These are phyloP conservation scores for Erythrophleum fordii DNA, from an alignment of 306 rosid species.

Conservation along the genomic window DNA sequence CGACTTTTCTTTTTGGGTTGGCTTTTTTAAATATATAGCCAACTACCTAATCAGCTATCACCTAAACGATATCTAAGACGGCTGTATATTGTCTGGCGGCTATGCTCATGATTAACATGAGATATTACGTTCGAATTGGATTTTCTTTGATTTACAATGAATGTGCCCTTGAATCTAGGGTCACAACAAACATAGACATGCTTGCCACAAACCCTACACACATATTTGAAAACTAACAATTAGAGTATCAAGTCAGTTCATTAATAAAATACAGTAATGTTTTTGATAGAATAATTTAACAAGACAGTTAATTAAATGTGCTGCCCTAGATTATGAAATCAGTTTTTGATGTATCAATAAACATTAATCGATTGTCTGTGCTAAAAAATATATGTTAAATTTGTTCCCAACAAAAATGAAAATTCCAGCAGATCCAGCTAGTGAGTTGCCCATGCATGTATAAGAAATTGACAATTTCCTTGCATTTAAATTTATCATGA, in stretches of 20 bases:
- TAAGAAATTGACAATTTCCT: no score
- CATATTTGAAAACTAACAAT: neutral
- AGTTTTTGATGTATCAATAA: no score
- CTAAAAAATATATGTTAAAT: neutral
- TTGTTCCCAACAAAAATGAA: no score
- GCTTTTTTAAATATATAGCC: conserved; percentile 19
- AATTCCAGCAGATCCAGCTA: no score
- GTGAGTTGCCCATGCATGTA: no score
- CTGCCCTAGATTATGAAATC: no score
- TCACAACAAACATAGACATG: neutral
- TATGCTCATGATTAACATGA: neutral
- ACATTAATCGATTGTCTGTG: neutral
- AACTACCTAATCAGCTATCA: neutral
- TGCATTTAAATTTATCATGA: no score
- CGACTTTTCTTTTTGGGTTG: neutral
- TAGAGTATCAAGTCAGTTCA: neutral
- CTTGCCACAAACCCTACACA: neutral
- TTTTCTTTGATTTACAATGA: neutral
- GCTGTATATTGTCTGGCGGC: neutral
- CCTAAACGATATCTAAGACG: neutral
- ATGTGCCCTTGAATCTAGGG: conserved; percentile 17
- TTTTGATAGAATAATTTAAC: no score
- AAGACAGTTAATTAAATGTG: no score
- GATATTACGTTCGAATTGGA: neutral
- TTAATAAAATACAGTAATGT: no score